Base-by-base conservation (phyloP, 371 early-diverging fungal species). In the Mucor sp. region DNA sequence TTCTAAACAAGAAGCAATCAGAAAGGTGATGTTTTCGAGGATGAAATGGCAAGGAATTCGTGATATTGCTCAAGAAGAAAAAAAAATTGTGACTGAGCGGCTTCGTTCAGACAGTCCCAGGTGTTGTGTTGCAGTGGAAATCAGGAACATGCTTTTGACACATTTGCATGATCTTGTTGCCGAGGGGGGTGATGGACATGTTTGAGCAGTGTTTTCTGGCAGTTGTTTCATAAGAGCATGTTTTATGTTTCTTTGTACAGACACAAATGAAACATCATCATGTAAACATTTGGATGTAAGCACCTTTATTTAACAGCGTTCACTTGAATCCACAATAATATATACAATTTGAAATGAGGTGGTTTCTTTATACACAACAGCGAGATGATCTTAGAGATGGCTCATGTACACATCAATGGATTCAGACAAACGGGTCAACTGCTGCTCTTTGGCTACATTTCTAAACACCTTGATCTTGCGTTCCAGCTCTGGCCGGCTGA, bases 371-470 rank as follows among this genome's bases (percentile, higher is more conserved):
- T 17, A 41, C 41, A n/a, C n/a, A n/a, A n/a, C n/a, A 41, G 6
- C 41, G 17, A 41, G 41, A 41, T 41, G 41, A 17, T 17, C 1
- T 41, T 41, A 41, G 6, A 41, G 41, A 41, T 41, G 17, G 6
- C 17, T 37, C 48, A 86, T 62, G 41, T 75, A 82, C 87, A 88
- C 86, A 6, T 71, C 70, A 27, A 90, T 83, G 7, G 88, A 70
- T 57, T 90, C 89, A 56, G 68, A 69, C 37, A 93, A 75, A 61
- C 87, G 72, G 7, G 70, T 57, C 63, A 91, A 76, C 0, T 86
- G 74, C 50, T 90, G 87, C 58, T 87, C 85, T 48, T 83, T 60
- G 6, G 89, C 91, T 67, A 93, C 82, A 67, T 89, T 90, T 23
- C 70, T 74, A 62, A 94, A 85, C 4, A 91, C 88, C 11, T 75